Conservation (phyloP, 2,329 filamentous ascomycete species). For the Aureobasidium sp. region DNA sequence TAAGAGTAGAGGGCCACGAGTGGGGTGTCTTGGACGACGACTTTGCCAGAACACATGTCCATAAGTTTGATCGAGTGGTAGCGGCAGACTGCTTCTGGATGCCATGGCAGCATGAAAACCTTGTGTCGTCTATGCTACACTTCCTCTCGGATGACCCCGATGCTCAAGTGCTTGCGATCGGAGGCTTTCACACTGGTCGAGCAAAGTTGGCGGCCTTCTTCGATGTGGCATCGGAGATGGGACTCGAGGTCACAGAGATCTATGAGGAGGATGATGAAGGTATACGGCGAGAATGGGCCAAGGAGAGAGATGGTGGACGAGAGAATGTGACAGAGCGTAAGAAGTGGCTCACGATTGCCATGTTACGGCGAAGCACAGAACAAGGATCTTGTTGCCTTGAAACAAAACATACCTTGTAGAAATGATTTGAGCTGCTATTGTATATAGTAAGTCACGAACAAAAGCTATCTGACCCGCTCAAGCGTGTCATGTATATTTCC, state of each 20-base stretch:
- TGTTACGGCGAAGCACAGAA: constrained; percentile 22
- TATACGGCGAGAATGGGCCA: constrained; percentile 52
- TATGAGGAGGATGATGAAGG: constrained; percentile 65
- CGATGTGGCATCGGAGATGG: constrained; percentile 44
- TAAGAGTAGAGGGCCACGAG: constrained; percentile 51
- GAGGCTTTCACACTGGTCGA: constrained; percentile 66
- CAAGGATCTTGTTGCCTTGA: background rate
- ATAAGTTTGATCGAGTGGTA: constrained; percentile 55
- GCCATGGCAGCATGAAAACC: constrained; percentile 62
- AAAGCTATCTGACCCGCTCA: too few relatives aligned
- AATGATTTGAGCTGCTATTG: too few relatives aligned
- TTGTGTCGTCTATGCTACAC: constrained; percentile 55
- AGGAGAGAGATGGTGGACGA: constrained; percentile 47
- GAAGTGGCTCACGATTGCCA: constrained; percentile 60
- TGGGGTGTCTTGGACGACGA: constrained; percentile 52
- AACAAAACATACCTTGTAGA: too few relatives aligned
- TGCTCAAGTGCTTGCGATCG: constrained; percentile 58
- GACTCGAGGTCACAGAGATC: constrained; percentile 56
- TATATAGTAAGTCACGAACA: too few relatives aligned
- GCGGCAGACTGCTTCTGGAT: constrained; percentile 72
- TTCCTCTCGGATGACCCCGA: constrained; percentile 46
- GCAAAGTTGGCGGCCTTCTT: constrained; percentile 62
- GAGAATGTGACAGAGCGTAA: constrained; percentile 60
- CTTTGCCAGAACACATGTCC: constrained; percentile 34
- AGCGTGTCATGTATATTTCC: too few relatives aligned